Percentiles rank a stretch among this genome's conserved stretches.
phyloP scores from a whole-genome alignment of 1,284 basidiomycete genomes.

The Apiotrichum mycotoxinovorans region DNA sequence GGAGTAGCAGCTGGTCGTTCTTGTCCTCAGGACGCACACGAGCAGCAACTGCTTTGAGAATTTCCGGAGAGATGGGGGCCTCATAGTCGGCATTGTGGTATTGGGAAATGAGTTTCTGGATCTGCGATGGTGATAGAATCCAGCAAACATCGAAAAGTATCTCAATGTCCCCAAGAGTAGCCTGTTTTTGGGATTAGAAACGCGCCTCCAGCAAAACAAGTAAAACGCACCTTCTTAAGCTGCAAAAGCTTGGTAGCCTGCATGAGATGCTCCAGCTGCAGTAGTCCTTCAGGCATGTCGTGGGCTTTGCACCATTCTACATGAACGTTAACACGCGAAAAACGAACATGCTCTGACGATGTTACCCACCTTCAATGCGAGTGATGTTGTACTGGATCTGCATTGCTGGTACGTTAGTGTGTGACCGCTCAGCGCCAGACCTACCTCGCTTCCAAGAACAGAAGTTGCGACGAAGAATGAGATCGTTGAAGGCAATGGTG shows the following conservation, averaged over 20 bases:
- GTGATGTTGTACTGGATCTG: conserved; percentile 99
- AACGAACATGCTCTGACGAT: conserved; percentile 53
- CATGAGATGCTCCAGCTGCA: conserved; percentile 98
- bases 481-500: conserved; percentile 96
- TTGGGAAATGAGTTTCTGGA: conserved; percentile 96
- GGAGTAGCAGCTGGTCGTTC: conserved; percentile 87
- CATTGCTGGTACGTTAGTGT: conserved; percentile 64
- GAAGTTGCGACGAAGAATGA: conserved; percentile 98
- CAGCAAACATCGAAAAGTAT: conserved; percentile 99
- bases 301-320: conserved; percentile 83
- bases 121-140: conserved; percentile 99
- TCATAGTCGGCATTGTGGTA: conserved; percentile 92
- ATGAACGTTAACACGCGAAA: neutral
- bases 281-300: conserved; percentile 97
- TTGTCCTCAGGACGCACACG: conserved; percentile 90
- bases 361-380: conserved; percentile 67
- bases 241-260: conserved; percentile 98
- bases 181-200: too few species aligned
- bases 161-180: conserved; percentile 88
- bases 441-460: conserved; percentile 98
- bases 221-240: conserved; percentile 84
- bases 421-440: conserved; percentile 29
- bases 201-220: too few species aligned
- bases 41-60: conserved; percentile 90
- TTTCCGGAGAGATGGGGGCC: conserved; percentile 95